Base-by-base conservation (phyloP, 305 asterid species). In the Caryopteris hybrid region DNA sequence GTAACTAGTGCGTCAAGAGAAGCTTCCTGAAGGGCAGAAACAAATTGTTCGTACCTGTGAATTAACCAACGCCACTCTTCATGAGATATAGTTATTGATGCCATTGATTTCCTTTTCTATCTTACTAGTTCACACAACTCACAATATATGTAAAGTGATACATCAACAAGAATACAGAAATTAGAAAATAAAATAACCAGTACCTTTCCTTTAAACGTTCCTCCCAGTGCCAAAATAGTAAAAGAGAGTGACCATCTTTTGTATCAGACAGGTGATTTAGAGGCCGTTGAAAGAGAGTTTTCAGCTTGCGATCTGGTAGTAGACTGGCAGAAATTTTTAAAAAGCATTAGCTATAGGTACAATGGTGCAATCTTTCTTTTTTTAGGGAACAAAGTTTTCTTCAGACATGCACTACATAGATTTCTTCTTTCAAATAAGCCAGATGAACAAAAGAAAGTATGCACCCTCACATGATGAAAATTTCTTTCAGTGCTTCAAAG, bases 201-300 rank as follows among this genome's bases (percentile, higher is more conserved):
- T 82, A 94, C 99, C 99, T 94, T 65, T 87, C 88, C 77, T 94
- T 94, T 74, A 94, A 78, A 71, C 92, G 83, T 56, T 91, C 96
- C 86, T 94, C 99, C 95, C 95, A 94, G 78, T 89, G 59, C 98
- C 99, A 94, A 36, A 94, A 88, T 20, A 91, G 93, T 76, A 91
- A 80, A 63, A 94, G 88, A 61, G 98, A 91, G 74, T 88, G 20
- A 43, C 95, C 94, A 76, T 93, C 97, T 78, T 93, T 93, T 29
- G 88, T 85, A 61, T 90, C 95, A 60, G 95, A 76, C 50, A 90
- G 87, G 66, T 80, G 92, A 84, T 87, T 88, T 64, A 93, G 62
- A 66, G 95, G 97, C 77, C 83, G 85, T 81, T 87, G 95, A 63
- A 70, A 78, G 56, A 90, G 89, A 17, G 88, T 79, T 84, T 90